Base-by-base conservation (phyloP, 2,329 filamentous ascomycete species). In the Fusarium compactum region DNA sequence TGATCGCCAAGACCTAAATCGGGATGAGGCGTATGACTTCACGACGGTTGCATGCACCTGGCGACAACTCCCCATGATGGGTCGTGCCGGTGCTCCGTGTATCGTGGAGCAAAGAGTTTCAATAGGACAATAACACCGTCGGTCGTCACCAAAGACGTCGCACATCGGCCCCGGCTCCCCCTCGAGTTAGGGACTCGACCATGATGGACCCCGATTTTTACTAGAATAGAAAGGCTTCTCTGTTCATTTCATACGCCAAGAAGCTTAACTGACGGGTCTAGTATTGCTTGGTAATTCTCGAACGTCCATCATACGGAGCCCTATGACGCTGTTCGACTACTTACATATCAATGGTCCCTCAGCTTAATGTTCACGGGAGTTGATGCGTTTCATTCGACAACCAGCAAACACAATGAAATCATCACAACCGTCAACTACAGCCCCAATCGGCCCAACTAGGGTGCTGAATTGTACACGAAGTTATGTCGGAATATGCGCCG, bases 401-500 rank as follows among this genome's bases (percentile, higher is more conserved):
- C 5, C 32, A 34, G 51, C 22, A 24, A 9, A 41, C 52, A 58
- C 10, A 8, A 71, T 71, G 69, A 71, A 71, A 43, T n/a, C 45
- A 24, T 41, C 45, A 45, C 60, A 69, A 15, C 43, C 32, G 16
- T 47, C 54, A 18, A 44, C 20, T 12, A 30, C 44, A 7, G 47
- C 56, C 12, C 29, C 51, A 16, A 27, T 30, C 15, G 25, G 53
- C 7, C 41, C 32, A 24, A 29, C 46, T 10, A 16, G 58, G 9
- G 34, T 63, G 2, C 34, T 71, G 12, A 70, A 57, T 24, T 70
- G 69, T 24, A 64, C 62, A 25, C 58, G 58, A 53, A 62, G 69
- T 4, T 65, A 71, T 40, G 43, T 71, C 16, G 69, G 58, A 20
- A 47, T 70, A 50, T 59, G 69, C 16, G 69, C 62, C 43, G 32